A percentile compares a stretch with the other conserved stretches of the same genome.
These are phyloP conservation scores for Kluyveromyces wickerhamii DNA, from an alignment of 805 yeast genomes.

Conservation along the genomic window DNA sequence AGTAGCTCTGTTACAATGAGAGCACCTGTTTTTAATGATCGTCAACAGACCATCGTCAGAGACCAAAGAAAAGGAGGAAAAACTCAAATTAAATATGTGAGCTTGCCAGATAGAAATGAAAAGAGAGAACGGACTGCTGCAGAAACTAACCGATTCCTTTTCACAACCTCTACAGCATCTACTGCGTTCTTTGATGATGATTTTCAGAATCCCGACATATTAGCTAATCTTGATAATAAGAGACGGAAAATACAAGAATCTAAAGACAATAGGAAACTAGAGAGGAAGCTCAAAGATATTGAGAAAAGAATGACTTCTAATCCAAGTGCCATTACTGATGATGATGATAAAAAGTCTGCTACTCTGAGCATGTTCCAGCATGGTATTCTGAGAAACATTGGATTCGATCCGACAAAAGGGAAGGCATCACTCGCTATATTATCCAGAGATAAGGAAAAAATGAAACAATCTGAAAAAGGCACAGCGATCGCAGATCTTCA, in stretches of 20 bases:
- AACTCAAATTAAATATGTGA: conserved; percentile 10
- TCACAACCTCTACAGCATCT: conserved; percentile 36
- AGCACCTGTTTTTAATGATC: conserved; percentile 44
- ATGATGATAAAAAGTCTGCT: conserved; percentile 29
- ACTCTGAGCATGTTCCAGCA: conserved; percentile 25
- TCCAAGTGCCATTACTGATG: conserved; percentile 21
- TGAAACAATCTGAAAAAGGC: conserved; percentile 13
- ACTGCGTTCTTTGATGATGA: conserved; percentile 44
- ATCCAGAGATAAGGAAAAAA: conserved; percentile 9
- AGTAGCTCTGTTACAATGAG: conserved; percentile 51
- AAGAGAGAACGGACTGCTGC: conserved; percentile 15
- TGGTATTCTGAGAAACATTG: conserved; percentile 35
- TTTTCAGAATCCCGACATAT: conserved; percentile 40
- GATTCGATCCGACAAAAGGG: conserved; percentile 45
- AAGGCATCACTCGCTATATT: conserved; percentile 15
- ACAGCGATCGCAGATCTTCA: conserved; percentile 24
- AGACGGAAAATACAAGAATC: conserved; percentile 34
- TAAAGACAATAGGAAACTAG: conserved; percentile 25
- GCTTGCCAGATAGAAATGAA: conserved; percentile 14
- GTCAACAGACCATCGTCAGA: conserved; percentile 36
- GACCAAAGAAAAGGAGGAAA: conserved; percentile 25
- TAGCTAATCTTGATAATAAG: conserved; percentile 33
- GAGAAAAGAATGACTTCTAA: conserved; percentile 14
- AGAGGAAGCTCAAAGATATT: conserved; percentile 22
- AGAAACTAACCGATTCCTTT: conserved; percentile 24